Evolutionary conservation across 2,329 filamentous ascomycete species (phyloP).

Genomic region (Chaetomiaceae sp.): DNA sequence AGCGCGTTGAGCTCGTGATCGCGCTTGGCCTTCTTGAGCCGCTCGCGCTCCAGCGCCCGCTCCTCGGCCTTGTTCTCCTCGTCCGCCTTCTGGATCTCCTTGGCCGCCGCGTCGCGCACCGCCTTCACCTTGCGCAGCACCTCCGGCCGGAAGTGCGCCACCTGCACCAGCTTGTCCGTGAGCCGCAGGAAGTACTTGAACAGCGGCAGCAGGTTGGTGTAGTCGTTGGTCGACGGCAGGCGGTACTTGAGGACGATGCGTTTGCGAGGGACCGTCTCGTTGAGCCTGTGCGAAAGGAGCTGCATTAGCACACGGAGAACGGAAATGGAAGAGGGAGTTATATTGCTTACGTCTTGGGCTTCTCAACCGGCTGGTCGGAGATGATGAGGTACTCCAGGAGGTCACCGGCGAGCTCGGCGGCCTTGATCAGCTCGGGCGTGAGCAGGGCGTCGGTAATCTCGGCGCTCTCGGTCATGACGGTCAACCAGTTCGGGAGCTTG

Average conservation of each 20-base stretch:
- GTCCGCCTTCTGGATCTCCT: conserved; percentile 69
- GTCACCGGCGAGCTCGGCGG: conserved; percentile 71
- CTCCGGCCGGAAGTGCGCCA: conserved; percentile 82
- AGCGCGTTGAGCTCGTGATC: conserved; percentile 72
- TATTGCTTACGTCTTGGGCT: conserved; percentile 73
- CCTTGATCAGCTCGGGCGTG: conserved; percentile 79
- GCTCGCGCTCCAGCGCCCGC: conserved; percentile 63
- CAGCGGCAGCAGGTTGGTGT: conserved; percentile 62
- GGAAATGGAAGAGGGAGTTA: background rate
- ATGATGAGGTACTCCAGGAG: conserved; percentile 81
- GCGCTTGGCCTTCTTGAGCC: conserved; percentile 80
- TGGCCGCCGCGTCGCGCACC: conserved; percentile 73
- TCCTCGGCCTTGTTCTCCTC: conserved; percentile 80
- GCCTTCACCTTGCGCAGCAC: conserved; percentile 76
- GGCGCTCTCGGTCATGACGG: conserved; percentile 93
- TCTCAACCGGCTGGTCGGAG: conserved; percentile 82
- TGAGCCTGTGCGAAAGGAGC: conserved; percentile 52
- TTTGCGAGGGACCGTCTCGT: conserved; percentile 80
- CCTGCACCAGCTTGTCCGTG: conserved; percentile 70
- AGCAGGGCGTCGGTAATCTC: conserved; percentile 86
- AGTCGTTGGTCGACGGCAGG: conserved; percentile 57
- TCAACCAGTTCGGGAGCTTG: conserved; percentile 84
- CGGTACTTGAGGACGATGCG: conserved; percentile 75
- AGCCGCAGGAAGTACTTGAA: conserved; percentile 78
- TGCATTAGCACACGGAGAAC: background rate